These are phyloP conservation scores for Torulaspora microellipsoides DNA, from an alignment of 805 yeast species.

Conservation along the genomic window DNA sequence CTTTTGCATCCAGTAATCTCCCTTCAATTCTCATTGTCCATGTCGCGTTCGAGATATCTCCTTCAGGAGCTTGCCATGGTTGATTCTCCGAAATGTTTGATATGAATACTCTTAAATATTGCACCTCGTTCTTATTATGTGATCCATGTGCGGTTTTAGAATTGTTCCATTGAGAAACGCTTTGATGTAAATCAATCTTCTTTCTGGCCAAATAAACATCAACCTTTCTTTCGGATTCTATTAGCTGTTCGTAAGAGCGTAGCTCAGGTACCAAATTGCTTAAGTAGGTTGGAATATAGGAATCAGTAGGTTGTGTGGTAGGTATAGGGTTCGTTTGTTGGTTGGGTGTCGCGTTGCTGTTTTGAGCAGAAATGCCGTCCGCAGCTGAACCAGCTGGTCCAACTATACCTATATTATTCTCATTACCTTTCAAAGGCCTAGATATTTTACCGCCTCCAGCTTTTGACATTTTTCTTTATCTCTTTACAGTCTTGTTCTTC, in stretches of 20 bases:
- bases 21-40: constrained; percentile 95
- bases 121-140: constrained; percentile 32
- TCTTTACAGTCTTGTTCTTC: background rate
- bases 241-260: constrained; percentile 61
- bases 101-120: constrained; percentile 72
- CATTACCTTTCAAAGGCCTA: constrained; percentile 4
- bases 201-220: constrained; percentile 82
- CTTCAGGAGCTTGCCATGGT: constrained; percentile 64
- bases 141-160: constrained; percentile 29
- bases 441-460: constrained; percentile 1
- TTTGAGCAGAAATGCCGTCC: constrained; percentile 2
- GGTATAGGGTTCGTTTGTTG: constrained; percentile 30
- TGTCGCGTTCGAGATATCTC: constrained; percentile 40
- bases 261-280: constrained; percentile 59
- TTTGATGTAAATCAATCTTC: constrained; percentile 78
- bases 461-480: constrained; percentile 3
- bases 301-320: constrained; percentile 46
- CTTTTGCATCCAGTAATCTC: constrained; percentile 52
- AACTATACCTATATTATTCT: background rate
- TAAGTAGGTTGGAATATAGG: constrained; percentile 45
- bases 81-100: constrained; percentile 82
- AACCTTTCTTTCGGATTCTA: constrained; percentile 74
- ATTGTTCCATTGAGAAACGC: constrained; percentile 44
- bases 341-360: constrained; percentile 7
- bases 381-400: constrained; percentile 4